Evolutionary conservation across 2,329 filamentous ascomycete genomes (phyloP).

Genomic region (Fusarium graminum): DNA sequence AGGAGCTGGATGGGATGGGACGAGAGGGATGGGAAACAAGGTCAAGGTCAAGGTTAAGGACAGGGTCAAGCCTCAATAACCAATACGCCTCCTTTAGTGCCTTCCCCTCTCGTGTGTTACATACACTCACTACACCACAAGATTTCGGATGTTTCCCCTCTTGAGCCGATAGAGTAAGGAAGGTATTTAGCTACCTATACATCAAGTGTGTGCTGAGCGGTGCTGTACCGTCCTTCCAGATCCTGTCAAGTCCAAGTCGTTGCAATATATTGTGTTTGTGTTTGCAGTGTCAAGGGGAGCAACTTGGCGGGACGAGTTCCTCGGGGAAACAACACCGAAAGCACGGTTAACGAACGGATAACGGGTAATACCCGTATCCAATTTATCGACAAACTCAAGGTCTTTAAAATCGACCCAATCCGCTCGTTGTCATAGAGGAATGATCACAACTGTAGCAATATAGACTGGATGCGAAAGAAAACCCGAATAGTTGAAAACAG

Average conservation of each 20-base stretch:
- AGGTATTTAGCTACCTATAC: constrained; percentile 7
- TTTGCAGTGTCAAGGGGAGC: constrained; percentile 19
- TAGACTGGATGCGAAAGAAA: constrained; percentile 22
- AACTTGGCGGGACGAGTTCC: constrained; percentile 4
- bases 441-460: neutral
- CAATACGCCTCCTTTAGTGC: constrained; percentile 41
- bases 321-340: constrained; percentile 35
- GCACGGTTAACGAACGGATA: neutral
- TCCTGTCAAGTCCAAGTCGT: constrained; percentile 1
- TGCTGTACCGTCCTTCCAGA: constrained; percentile 8
- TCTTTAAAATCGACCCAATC: neutral
- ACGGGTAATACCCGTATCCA: neutral
- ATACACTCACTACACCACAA: constrained; percentile 15
- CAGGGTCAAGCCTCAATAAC: constrained; percentile 39
- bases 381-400: neutral
- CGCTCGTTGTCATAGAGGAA: neutral
- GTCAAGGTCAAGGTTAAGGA: constrained; percentile 32
- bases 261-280: constrained; percentile 12
- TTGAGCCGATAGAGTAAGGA: constrained; percentile 17
- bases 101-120: constrained; percentile 44
- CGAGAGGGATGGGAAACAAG: constrained; percentile 34
- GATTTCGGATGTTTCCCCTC: constrained; percentile 41
- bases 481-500: constrained; percentile 16
- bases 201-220: neutral
- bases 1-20: constrained; percentile 36